A percentile compares a stretch with the other conserved stretches of the same genome.
These are phyloP conservation scores for Russula dissimulans DNA, from an alignment of 768 basidiomycete species.

Conservation along the genomic window DNA sequence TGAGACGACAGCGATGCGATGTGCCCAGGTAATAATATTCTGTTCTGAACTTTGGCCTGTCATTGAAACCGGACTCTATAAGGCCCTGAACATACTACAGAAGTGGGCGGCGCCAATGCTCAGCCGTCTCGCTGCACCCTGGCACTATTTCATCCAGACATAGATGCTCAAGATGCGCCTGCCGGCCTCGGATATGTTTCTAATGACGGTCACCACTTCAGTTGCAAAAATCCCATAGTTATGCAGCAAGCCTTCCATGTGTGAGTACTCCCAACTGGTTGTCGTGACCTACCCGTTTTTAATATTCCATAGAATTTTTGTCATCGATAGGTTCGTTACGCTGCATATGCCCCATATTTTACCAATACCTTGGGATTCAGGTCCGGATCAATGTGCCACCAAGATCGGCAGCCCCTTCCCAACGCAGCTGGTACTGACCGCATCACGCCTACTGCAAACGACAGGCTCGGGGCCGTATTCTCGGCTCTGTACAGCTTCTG, in stretches of 20 bases:
- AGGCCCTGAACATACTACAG: constrained; percentile 44
- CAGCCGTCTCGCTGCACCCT: constrained; percentile 47
- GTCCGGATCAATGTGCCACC: constrained; percentile 40
- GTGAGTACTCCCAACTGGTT: constrained; percentile 28
- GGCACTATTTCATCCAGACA: constrained; percentile 41
- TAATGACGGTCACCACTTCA: constrained; percentile 46
- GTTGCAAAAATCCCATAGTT: constrained; percentile 44
- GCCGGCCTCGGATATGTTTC: constrained; percentile 41
- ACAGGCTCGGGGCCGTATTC: constrained; percentile 50
- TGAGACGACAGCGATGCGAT: constrained; percentile 34
- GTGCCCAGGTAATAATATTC: constrained; percentile 35
- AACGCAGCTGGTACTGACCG: constrained; percentile 33
- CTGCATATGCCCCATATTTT: constrained; percentile 23
- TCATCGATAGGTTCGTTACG: constrained; percentile 43
- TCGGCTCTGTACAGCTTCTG: constrained; percentile 49
- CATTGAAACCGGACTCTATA: background rate
- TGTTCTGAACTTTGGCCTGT: too few relatives aligned
- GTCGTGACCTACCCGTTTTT: background rate
- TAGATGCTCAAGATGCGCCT: constrained; percentile 24
- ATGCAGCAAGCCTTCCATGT: constrained; percentile 53
- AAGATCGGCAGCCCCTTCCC: constrained; percentile 37
- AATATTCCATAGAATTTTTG: constrained; percentile 33
- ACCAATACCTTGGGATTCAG: constrained; percentile 25
- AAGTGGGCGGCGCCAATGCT: constrained; percentile 21
- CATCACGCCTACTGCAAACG: constrained; percentile 33